Conservation (phyloP, 257 asterid species). For the Plectranthus barbatus region DNA sequence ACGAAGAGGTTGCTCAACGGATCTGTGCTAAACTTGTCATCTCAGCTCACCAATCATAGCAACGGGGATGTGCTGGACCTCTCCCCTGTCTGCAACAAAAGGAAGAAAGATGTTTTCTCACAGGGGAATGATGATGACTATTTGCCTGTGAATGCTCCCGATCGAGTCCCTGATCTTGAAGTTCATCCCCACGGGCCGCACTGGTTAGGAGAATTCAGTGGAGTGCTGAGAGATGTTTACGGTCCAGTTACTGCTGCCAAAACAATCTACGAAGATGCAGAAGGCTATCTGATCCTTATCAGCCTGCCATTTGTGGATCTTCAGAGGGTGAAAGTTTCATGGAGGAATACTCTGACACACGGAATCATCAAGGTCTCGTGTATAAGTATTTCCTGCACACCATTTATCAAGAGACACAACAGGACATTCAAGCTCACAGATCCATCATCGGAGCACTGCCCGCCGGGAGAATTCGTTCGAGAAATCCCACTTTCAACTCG, state of each 20-base stretch:
- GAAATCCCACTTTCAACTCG: constrained; percentile 38
- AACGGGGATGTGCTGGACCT: constrained; percentile 42
- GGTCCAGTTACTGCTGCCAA: constrained; percentile 79
- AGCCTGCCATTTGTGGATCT: constrained; percentile 66
- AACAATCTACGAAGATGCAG: constrained; percentile 57
- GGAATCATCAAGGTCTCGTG: constrained; percentile 37
- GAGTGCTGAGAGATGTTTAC: constrained; percentile 43
- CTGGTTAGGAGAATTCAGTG: constrained; percentile 54
- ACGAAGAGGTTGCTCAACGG: constrained; percentile 54
- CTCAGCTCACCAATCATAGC: constrained; percentile 34
- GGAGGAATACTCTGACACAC: constrained; percentile 54
- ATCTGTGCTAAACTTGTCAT: constrained; percentile 50
- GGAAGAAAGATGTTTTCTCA: constrained; percentile 45
- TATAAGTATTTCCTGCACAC: constrained; percentile 26
- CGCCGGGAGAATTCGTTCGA: constrained; percentile 38
- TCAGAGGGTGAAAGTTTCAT: constrained; percentile 54
- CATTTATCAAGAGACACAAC: constrained; percentile 34
- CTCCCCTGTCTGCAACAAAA: constrained; percentile 42
- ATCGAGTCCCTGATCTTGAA: constrained; percentile 38
- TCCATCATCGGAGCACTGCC: constrained; percentile 40
- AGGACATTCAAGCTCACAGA: constrained; percentile 41
- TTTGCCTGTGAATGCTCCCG: constrained; percentile 24
- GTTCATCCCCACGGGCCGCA: constrained; percentile 39
- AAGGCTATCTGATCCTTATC: constrained; percentile 57
- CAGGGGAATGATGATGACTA: constrained; percentile 42